These are phyloP conservation scores for Microbotryum scabiosae DNA, from an alignment of 1,284 basidiomycete species.

Conservation along the genomic window DNA sequence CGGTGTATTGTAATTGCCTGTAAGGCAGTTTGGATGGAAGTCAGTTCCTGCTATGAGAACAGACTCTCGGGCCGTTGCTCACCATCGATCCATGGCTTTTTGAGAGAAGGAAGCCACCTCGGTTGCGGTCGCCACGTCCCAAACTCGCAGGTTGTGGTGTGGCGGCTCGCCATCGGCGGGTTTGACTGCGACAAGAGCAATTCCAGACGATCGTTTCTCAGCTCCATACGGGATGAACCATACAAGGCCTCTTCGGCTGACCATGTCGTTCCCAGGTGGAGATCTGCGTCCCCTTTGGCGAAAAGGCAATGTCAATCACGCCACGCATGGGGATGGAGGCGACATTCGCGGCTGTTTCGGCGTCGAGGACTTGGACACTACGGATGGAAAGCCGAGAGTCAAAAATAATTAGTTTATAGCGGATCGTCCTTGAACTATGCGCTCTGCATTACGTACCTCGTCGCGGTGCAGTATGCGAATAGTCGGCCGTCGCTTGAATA, in stretches of 20 bases:
- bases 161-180: conserved; percentile 65
- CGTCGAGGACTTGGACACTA: conserved; percentile 68
- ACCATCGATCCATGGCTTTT: conserved; percentile 73
- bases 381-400: conserved; percentile 10
- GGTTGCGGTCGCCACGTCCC: conserved; percentile 69
- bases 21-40: not conserved
- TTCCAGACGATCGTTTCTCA: not conserved
- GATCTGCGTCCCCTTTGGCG: conserved; percentile 81
- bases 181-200: conserved; percentile 47
- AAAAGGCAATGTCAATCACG: conserved; percentile 71
- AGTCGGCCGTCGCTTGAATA: conserved; percentile 84
- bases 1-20: conserved; percentile 78
- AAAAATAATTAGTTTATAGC: conserved; percentile 1
- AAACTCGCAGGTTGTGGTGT: conserved; percentile 81
- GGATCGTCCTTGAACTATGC: not conserved
- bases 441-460: conserved; percentile 49
- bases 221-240: not conserved
- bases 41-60: not conserved
- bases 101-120: conserved; percentile 73
- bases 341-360: conserved; percentile 60
- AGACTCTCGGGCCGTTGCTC: conserved; percentile 4
- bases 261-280: conserved; percentile 88
- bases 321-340: conserved; percentile 52
- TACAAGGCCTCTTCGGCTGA: conserved; percentile 35
- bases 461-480: conserved; percentile 72